Base-by-base conservation (phyloP, 208 protist species). In the Angomonas ambiguus region DNA sequence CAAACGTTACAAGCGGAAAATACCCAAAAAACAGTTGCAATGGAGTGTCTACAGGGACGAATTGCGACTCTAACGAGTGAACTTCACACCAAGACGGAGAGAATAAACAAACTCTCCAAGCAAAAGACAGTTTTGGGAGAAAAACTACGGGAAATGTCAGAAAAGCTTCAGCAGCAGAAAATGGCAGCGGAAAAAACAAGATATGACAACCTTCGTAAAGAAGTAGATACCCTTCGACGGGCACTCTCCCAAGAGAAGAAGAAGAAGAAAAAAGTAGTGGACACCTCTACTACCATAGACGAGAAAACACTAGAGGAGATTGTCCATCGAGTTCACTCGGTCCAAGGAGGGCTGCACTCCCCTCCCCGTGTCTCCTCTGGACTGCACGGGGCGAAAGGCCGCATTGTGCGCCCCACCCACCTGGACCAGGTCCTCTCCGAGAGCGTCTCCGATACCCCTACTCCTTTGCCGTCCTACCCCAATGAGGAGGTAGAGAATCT, bases 401-500 rank as follows among this genome's bases (percentile, higher is more conserved):
- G 35, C 35, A 41, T 41, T 41, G 35, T 41, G 35, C 35, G 35
- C n/a, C 13, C 35, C 8, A 41, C 35, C 35, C 8, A 41, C 5
- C 8, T 5, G 13, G 35, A 41, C 35, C 35, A 5, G 35, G 35
- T 13, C 35, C 35, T 41, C 35, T 41, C 35, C 13, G 35, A 41
- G 8, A 41, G 35, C 35, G n/a, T n/a, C 35, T 41, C 35, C 13
- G 35, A 13, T 18, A 5, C 5, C 8, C 35, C 5, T 5, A 41
- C 35, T 13, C 35, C 35, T 41, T 41, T 13, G 13, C 35, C 35
- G 35, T 13, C 56, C 8, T 8, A 31, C 25, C 11, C 18, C 2
- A 32, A 33, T 2, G 76, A 75, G 59, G 62, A 70, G 25, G 49
- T 92, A 56, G 78, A 79, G 31, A 77, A 83, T 56, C 70, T 92